Percentiles rank a stretch among this genome's conserved stretches.
Evolutionary conservation across 768 basidiomycete genomes (phyloP).

Genomic region (Mycena epipterygia): DNA sequence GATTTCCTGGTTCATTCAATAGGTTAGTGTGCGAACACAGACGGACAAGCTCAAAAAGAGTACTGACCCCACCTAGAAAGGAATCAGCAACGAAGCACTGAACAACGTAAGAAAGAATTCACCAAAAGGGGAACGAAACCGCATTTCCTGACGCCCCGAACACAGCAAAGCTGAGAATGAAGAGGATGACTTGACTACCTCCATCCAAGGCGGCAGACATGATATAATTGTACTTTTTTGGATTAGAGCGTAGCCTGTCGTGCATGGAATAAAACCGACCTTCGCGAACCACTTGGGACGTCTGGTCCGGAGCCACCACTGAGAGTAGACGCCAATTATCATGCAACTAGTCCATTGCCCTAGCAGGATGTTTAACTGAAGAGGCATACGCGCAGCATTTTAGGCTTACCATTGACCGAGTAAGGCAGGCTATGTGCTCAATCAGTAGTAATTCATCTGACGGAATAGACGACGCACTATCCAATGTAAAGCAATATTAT

Average conservation of each 20-base stretch:
- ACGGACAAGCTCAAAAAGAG: neutral
- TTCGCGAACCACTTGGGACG: conserved; percentile 64
- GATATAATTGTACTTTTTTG: conserved; percentile 56
- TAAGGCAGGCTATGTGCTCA: conserved; percentile 55
- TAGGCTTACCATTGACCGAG: conserved; percentile 56
- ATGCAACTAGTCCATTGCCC: conserved; percentile 68
- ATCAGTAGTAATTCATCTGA: neutral
- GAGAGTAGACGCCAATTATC: conserved; percentile 62
- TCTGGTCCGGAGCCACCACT: conserved; percentile 63
- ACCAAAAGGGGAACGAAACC: conserved; percentile 63
- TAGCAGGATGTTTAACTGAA: neutral
- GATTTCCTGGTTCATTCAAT: conserved; percentile 7
- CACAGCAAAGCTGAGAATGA: conserved; percentile 57
- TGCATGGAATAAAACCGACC: conserved; percentile 37
- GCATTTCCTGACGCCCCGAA: conserved; percentile 58
- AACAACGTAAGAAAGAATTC: neutral
- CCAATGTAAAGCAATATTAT: conserved; percentile 58
- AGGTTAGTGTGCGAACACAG: conserved; percentile 13
- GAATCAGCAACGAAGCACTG: neutral
- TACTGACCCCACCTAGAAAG: conserved; percentile 23
- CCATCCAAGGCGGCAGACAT: conserved; percentile 65
- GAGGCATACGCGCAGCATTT: neutral
- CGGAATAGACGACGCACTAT: conserved; percentile 39
- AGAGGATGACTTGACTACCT: conserved; percentile 62
- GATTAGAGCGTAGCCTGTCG: neutral